Conservation (phyloP, 495 filamentous ascomycete species). For the Tricharina praecox region DNA sequence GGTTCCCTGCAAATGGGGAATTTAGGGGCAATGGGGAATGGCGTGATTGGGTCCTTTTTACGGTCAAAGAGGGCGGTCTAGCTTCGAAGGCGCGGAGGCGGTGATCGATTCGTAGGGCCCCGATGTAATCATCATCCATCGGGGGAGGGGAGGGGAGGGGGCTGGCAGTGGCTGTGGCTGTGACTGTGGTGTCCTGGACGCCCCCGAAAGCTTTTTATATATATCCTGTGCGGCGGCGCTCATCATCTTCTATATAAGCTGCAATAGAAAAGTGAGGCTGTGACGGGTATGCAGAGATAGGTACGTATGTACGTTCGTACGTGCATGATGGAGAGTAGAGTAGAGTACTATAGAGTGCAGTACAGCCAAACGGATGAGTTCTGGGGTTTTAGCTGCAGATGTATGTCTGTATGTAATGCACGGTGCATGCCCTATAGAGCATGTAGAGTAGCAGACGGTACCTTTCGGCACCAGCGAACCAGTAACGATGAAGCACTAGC, state of each 20-base stretch:
- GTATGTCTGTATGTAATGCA: slow-evolving; percentile 4
- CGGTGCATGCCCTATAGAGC: background rate
- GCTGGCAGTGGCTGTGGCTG: background rate
- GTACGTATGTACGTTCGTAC: too few relatives aligned
- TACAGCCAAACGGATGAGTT: slow-evolving; percentile 2
- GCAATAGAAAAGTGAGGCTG: slow-evolving; percentile 4
- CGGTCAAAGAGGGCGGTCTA: background rate
- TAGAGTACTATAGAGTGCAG: too few relatives aligned
- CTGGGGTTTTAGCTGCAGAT: background rate
- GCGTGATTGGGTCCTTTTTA: background rate
- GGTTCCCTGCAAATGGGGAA: background rate
- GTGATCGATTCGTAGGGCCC: background rate
- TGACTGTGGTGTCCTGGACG: background rate
- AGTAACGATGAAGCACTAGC: slow-evolving; percentile 3
- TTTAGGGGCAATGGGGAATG: background rate
- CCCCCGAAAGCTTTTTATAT: slow-evolving; percentile 6
- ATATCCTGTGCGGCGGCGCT: background rate
- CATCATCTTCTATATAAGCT: background rate
- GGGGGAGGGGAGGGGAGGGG: too few relatives aligned
- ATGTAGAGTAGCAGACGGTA: background rate
- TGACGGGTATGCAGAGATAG: background rate
- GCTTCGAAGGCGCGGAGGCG: background rate
- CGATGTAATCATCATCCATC: too few relatives aligned
- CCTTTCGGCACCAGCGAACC: too few relatives aligned
- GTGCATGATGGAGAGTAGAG: too few relatives aligned